These are phyloP conservation scores for Lentinula edodes DNA, from an alignment of 768 basidiomycete genomes.

Conservation along the genomic window DNA sequence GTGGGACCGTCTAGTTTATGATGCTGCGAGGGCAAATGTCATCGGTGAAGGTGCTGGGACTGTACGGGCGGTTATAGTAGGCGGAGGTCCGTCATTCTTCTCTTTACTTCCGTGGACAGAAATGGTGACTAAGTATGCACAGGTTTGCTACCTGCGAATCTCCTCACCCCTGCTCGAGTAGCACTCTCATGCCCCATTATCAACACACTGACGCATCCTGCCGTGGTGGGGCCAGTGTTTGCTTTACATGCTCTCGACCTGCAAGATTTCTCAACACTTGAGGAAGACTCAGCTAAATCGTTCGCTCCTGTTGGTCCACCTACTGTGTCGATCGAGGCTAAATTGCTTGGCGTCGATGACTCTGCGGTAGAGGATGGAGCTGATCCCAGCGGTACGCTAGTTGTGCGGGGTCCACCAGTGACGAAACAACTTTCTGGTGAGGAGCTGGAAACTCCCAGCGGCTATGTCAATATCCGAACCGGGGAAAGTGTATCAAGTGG, in stretches of 20 bases:
- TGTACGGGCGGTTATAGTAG: conserved; percentile 64
- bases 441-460: conserved; percentile 16
- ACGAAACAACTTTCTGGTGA: conserved; percentile 42
- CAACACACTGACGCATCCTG: conserved; percentile 52
- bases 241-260: conserved; percentile 83
- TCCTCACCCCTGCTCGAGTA: conserved; percentile 60
- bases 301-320: conserved; percentile 68
- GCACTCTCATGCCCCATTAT: conserved; percentile 76
- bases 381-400: conserved; percentile 58
- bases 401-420: conserved; percentile 71
- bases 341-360: conserved; percentile 69
- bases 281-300: conserved; percentile 22
- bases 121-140: neutral
- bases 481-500: neutral
- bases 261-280: conserved; percentile 54
- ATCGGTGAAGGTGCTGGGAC: conserved; percentile 57
- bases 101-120: neutral
- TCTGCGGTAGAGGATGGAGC: conserved; percentile 54
- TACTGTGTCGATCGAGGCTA: conserved; percentile 78
- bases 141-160: conserved; percentile 46
- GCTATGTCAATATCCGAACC: conserved; percentile 28
- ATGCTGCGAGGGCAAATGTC: conserved; percentile 53
- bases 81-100: conserved; percentile 50
- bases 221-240: conserved; percentile 72
- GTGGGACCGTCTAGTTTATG: conserved; percentile 82